Conservation (phyloP, 345 rosid species). For the Xanthoceras sorbifolium region DNA sequence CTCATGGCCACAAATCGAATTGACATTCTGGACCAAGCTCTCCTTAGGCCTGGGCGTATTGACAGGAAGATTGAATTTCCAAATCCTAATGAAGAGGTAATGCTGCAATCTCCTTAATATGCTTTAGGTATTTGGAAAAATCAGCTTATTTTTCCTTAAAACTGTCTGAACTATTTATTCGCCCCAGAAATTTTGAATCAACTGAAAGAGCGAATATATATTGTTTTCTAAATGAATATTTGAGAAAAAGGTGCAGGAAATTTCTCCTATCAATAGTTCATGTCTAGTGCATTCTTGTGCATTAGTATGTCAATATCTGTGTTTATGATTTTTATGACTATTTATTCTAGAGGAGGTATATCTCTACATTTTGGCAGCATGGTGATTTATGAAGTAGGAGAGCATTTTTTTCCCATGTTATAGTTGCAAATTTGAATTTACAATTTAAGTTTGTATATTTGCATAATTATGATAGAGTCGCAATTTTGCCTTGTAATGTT, state of each 20-base stretch:
- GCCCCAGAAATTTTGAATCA: neutral
- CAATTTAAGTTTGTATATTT: neutral
- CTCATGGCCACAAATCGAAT: slow-evolving; percentile 99
- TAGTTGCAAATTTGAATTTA: neutral
- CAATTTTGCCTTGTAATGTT: neutral
- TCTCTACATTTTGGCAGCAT: neutral
- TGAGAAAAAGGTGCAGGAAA: neutral
- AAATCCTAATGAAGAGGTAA: slow-evolving; percentile 94
- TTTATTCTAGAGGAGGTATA: neutral
- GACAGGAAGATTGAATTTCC: slow-evolving; percentile 99
- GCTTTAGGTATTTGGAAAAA: neutral
- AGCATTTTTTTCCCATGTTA: neutral
- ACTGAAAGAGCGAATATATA: neutral
- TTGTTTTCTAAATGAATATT: neutral
- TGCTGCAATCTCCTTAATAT: neutral
- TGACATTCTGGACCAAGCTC: slow-evolving; percentile 97
- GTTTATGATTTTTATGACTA: neutral
- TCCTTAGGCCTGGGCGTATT: slow-evolving; percentile 96
- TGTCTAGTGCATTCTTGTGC: neutral
- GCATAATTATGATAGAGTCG: neutral
- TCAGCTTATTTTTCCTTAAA: neutral
- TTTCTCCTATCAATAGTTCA: neutral
- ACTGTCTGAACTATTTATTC: neutral
- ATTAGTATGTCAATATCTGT: neutral
- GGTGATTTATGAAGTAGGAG: neutral